These are phyloP conservation scores for Serendipita sp. DNA, from an alignment of 1,284 basidiomycete genomes.

Conservation along the genomic window DNA sequence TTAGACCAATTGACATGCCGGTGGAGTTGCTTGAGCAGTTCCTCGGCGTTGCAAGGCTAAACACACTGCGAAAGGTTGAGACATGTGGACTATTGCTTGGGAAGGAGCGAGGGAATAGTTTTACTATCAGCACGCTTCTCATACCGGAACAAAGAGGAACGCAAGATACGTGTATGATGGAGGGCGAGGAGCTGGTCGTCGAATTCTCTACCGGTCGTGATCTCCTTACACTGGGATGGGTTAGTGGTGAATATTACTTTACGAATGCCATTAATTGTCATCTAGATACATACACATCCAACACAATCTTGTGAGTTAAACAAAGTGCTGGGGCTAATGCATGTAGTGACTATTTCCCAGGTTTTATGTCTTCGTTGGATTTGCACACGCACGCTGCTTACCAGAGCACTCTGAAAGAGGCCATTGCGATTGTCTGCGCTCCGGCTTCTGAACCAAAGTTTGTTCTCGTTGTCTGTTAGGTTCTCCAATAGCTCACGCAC, in stretches of 20 bases:
- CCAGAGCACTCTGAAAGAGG: constrained; percentile 77
- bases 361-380: constrained; percentile 81
- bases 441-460: constrained; percentile 65
- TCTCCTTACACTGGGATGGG: constrained; percentile 80
- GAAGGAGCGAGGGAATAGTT: constrained; percentile 40
- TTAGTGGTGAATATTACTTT: constrained; percentile 25
- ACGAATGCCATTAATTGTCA: constrained; percentile 3
- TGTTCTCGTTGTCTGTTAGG: constrained; percentile 15
- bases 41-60: constrained; percentile 48
- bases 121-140: constrained; percentile 56
- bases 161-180: constrained; percentile 78
- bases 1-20: constrained; percentile 43
- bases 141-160: constrained; percentile 76
- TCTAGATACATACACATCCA: constrained; percentile 81
- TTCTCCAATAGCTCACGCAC: background rate
- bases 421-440: constrained; percentile 82
- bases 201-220: constrained; percentile 64
- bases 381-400: constrained; percentile 80
- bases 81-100: constrained; percentile 55
- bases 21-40: constrained; percentile 57
- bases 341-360: constrained; percentile 21
- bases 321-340: background rate
- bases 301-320: constrained; percentile 63
- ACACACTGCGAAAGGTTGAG: constrained; percentile 45
- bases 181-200: constrained; percentile 74